phyloP scores from a whole-genome alignment of 2,329 filamentous ascomycete species.

The Parascedosporium putredinis region DNA sequence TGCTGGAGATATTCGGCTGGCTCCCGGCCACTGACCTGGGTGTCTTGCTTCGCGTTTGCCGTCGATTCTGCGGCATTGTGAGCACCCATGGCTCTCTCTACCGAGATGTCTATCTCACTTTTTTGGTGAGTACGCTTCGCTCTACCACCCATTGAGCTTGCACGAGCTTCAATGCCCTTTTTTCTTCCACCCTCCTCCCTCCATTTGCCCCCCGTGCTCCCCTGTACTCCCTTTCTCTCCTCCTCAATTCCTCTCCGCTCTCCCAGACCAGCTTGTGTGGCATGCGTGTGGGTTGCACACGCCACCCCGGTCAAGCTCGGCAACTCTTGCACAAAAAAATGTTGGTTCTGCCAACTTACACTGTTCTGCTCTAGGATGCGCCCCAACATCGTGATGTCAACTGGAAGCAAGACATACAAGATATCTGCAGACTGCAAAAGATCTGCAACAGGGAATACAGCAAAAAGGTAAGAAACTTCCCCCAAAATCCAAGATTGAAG shows the following conservation, averaged over 20 bases:
- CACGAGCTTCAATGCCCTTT: no score
- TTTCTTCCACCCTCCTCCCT: neutral
- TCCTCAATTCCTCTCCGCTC: no score
- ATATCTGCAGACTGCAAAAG: conserved; percentile 31
- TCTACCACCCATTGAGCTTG: no score
- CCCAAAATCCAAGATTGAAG: no score
- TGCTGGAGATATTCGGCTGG: conserved; percentile 49
- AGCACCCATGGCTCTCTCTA: conserved; percentile 48
- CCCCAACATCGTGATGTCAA: conserved; percentile 25
- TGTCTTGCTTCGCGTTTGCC: conserved; percentile 40
- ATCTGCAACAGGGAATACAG: conserved; percentile 24
- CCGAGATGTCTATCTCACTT: conserved; percentile 49
- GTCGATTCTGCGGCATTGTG: conserved; percentile 41
- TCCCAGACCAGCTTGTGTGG: neutral
- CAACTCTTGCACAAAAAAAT: no score
- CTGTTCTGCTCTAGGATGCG: conserved; percentile 17
- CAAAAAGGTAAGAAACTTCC: conserved; percentile 32
- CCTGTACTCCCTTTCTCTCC: no score
- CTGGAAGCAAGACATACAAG: conserved; percentile 32
- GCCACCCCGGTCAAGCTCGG: no score
- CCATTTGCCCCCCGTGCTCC: no score
- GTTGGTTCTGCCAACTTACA: neutral
- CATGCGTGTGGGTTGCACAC: no score
- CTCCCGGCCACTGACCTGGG: conserved; percentile 47
- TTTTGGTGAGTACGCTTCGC: conserved; percentile 44